Evolutionary conservation across 495 filamentous ascomycete species (phyloP), one percentile per base, ranked within the genome.

Genomic region (Penicillium pulvis): DNA sequence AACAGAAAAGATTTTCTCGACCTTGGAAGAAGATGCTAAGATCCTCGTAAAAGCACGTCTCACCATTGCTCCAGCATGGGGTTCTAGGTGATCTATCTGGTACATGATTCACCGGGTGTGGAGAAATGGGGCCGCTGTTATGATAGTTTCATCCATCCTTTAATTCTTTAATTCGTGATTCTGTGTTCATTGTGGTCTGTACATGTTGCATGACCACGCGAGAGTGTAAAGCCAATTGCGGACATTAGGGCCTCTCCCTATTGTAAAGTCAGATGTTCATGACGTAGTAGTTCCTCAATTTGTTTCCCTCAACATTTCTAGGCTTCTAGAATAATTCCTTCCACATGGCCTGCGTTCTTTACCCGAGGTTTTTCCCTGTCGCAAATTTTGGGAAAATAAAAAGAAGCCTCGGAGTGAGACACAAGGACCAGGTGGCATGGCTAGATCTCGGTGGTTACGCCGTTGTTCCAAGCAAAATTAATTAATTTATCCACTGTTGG

Each of bases 1-100:
- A 75, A 51, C 71, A 75, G 72, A 75, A 62, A 57, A 57, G 53
- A 55, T 61, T 63, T 63, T 39, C 43, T 23, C n/a, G 51, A 4
- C 51, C 20, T 53, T 30, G 19, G 36, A 10, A 17, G 23, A 6
- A 46, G 16, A 10, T 46, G 5, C 43, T 46, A 28, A 28, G 28
- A 28, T 28, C 28, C 16, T 16, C 14, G 3, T 41, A 16, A 16
- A 6, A 12, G 16, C 6, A 41, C 39, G 43, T 23, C 43, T 46
- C 19, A 23, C 43, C 14, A 16, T n/a, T 16, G 5, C 39, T 41
- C 39, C 4, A 4, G 5, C 19, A 6, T 44, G 42, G 42, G 19
- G 17, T 20, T 10, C 8, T 23, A 14, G 24, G 20, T 47, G 46
- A 33, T 49, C 46, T 49, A 49, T 49, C 16, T 31, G 46, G 6